These are phyloP conservation scores for Pestalotiopsis sp. DNA, from an alignment of 2,329 filamentous ascomycete species.

Conservation along the genomic window DNA sequence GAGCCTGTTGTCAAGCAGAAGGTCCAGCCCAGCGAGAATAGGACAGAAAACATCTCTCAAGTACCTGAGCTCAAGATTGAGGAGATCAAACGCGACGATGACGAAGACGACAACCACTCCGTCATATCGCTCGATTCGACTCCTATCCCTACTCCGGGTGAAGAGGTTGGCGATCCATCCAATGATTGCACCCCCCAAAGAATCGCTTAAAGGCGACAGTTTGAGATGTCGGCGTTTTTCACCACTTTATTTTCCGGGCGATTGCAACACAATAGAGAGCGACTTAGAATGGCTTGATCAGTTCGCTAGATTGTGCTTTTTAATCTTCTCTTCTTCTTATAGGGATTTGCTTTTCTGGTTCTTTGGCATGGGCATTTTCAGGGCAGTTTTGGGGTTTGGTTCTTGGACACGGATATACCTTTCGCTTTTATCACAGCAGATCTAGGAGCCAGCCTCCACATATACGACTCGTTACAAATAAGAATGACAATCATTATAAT, in stretches of 20 bases:
- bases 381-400: neutral
- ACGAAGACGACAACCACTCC: constrained; percentile 4
- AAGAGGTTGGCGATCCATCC: constrained; percentile 7
- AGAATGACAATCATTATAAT: neutral
- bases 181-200: constrained; percentile 9
- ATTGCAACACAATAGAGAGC: neutral
- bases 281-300: neutral
- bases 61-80: neutral
- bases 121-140: neutral
- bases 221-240: neutral
- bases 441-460: neutral
- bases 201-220: neutral
- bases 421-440: neutral
- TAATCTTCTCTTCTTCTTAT: neutral
- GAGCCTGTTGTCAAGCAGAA: constrained; percentile 18
- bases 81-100: neutral
- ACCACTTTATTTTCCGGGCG: neutral
- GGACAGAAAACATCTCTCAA: neutral
- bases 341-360: neutral
- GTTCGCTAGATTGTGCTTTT: constrained; percentile 3
- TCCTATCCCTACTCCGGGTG: constrained; percentile 2
- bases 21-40: neutral
- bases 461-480: neutral
- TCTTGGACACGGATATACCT: neutral
- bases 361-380: neutral